Base-by-base conservation (phyloP, 352 stramenopile species). In the Blastocystis sp. region DNA sequence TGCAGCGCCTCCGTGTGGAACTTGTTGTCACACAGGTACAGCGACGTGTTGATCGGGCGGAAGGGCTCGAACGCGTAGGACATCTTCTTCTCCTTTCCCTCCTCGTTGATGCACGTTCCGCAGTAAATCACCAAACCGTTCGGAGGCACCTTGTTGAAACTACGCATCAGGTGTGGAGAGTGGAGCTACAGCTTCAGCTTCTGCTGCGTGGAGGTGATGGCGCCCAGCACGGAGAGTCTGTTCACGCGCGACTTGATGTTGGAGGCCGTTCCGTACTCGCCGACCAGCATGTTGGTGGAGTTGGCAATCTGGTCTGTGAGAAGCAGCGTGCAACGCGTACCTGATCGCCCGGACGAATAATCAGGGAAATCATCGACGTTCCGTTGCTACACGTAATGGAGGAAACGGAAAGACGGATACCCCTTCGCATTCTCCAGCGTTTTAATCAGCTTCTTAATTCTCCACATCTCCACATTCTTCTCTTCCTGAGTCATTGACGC, bases 11-110 rank as follows among this genome's bases (percentile, higher is more conserved):
- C 96, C 28, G 96, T 98, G 92, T 99, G 96, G 91, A 99, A 99
- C 90, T 99, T 98, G 93, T 99, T 99, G 92, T 99, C 97, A 91
- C 97, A 99, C 89, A 99, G 95, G 92, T 99, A 99, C 19, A 99
- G 92, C 77, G 96, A 98, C 86, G 97, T 99, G 91, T 99, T 99
- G 93, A 99, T 99, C 40, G 96, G 94, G 90, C 98, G 98, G 93
- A 99, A 99, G 38, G 97, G 97, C 90, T 99, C 96, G 91, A 99
- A 99, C 91, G 99, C 97, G 89, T 99, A 98, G 91, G 98, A 98
- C 28, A 99, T 95, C 89, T 96, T 95, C 90, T 98, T 98, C 89
- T 99, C 96, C 90, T 99, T 99, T 86, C 96, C 96, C 87, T 99
- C 96, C 90, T 99, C 96, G 64, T 96, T 99, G 67, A 99, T 93